phyloP scores from a whole-genome alignment of 2,329 filamentous ascomycete genomes.

The Taxawa tesnikishii region DNA sequence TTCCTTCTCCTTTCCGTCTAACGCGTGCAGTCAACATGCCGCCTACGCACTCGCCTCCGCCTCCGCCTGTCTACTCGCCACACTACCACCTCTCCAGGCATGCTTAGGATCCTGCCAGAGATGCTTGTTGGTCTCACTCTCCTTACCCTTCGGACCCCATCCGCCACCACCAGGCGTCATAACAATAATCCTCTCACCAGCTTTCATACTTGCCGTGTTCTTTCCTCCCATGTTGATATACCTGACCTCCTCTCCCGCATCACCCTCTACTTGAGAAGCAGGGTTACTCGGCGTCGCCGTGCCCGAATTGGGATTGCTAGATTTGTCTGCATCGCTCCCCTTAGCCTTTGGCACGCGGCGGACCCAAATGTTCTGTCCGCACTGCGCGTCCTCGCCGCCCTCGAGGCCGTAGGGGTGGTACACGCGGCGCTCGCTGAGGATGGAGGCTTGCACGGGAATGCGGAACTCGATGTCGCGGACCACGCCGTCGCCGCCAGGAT shows the following conservation, averaged over 20 bases:
- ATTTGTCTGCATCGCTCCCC: slow-evolving; percentile 16
- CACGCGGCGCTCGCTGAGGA: slow-evolving; percentile 65
- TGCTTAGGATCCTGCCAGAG: slow-evolving; percentile 42
- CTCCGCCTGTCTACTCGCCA: slow-evolving; percentile 42
- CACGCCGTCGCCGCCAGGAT: slow-evolving; percentile 64
- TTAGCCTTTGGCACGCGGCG: slow-evolving; percentile 43
- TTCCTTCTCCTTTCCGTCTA: no score
- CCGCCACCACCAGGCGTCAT: slow-evolving; percentile 69
- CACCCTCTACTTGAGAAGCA: slow-evolving; percentile 5
- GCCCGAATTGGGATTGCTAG: slow-evolving; percentile 6
- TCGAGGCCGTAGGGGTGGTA: slow-evolving; percentile 71
- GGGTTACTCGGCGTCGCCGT: slow-evolving; percentile 3
- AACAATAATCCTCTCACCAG: slow-evolving; percentile 67
- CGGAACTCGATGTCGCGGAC: slow-evolving; percentile 72
- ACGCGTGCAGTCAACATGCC: no score
- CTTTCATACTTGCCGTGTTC: slow-evolving; percentile 65
- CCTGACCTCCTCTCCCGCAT: slow-evolving; percentile 28
- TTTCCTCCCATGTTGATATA: slow-evolving; percentile 65
- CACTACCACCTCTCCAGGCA: slow-evolving; percentile 48
- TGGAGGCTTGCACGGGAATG: slow-evolving; percentile 64
- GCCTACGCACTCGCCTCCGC: slow-evolving; percentile 30
- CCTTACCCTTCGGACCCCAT: slow-evolving; percentile 53
- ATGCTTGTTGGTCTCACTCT: slow-evolving; percentile 34
- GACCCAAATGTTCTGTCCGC: slow-evolving; percentile 82
- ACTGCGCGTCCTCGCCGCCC: slow-evolving; percentile 66